A percentile compares a stretch with the other conserved stretches of the same genome.
Evolutionary conservation across 805 yeast species (phyloP).

Genomic region (Candida tammaniensis): DNA sequence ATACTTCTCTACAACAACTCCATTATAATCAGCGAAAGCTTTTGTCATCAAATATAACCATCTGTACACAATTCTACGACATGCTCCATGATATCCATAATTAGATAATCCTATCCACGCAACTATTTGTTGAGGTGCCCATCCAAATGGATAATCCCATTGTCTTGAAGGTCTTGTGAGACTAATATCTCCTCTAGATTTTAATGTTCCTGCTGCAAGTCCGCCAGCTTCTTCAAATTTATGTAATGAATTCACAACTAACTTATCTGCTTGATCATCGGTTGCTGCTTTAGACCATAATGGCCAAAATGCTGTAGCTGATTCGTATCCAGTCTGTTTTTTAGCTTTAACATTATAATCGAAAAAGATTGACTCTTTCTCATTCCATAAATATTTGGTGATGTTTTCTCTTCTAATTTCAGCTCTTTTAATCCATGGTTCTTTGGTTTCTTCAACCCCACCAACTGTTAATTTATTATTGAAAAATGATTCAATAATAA

Average conservation of each 20-base stretch:
- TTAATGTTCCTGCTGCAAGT: constrained; percentile 75
- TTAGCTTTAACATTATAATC: constrained; percentile 72
- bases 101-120: constrained; percentile 84
- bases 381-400: constrained; percentile 80
- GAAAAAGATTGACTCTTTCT: constrained; percentile 68
- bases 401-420: constrained; percentile 51
- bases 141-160: constrained; percentile 97
- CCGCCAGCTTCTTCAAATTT: constrained; percentile 89
- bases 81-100: constrained; percentile 65
- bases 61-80: constrained; percentile 72
- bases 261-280: constrained; percentile 59
- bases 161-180: constrained; percentile 82
- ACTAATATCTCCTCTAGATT: constrained; percentile 69
- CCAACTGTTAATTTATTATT: constrained; percentile 39
- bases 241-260: constrained; percentile 57
- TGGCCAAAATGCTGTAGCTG: constrained; percentile 92
- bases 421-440: constrained; percentile 64
- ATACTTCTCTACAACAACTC: constrained; percentile 93
- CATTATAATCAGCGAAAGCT: constrained; percentile 88
- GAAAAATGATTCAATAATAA: constrained; percentile 55
- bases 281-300: constrained; percentile 77
- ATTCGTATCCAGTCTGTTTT: constrained; percentile 63
- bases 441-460: constrained; percentile 38
- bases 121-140: constrained; percentile 97
- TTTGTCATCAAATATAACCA: constrained; percentile 91